Percentiles rank a stretch among this genome's conserved stretches.
Evolutionary conservation across 139 green algal genomes (phyloP).

Genomic region (Chlamydomonas eustigma): DNA sequence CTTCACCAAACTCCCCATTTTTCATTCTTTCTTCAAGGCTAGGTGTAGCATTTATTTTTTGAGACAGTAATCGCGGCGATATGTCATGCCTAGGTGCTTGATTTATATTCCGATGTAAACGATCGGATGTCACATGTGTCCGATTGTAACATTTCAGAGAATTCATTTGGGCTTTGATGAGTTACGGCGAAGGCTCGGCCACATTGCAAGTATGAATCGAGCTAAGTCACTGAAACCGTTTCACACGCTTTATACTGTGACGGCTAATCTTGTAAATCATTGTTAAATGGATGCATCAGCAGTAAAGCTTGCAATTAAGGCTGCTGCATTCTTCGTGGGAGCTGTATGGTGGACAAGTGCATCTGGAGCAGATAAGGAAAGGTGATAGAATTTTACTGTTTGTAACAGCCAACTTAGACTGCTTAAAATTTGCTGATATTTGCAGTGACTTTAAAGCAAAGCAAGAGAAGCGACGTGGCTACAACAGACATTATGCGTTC

Average conservation of each 20-base stretch:
- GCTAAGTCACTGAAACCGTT: too few relatives aligned
- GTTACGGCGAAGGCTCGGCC: too few relatives aligned
- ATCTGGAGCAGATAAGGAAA: conserved; percentile 45
- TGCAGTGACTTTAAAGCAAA: conserved; percentile 50
- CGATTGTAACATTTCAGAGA: too few relatives aligned
- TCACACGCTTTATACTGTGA: too few relatives aligned
- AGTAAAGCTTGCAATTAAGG: conserved; percentile 29
- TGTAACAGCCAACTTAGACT: background rate
- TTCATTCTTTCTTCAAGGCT: conserved; percentile 51
- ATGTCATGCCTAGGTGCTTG: too few relatives aligned
- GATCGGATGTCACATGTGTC: too few relatives aligned
- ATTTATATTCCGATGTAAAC: too few relatives aligned
- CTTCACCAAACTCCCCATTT: conserved; percentile 71
- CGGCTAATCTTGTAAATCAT: too few relatives aligned
- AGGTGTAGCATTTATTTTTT: background rate
- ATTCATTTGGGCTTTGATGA: too few relatives aligned
- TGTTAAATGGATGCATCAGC: background rate
- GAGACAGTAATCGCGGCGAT: too few relatives aligned
- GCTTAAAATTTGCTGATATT: too few relatives aligned
- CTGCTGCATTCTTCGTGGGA: conserved; percentile 17
- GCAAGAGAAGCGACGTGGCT: conserved; percentile 36
- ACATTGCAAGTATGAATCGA: too few relatives aligned
- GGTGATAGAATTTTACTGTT: conserved; percentile 20
- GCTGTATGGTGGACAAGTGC: conserved; percentile 48
- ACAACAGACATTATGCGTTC: conserved; percentile 54